Evolutionary conservation across 768 basidiomycete genomes (phyloP), one percentile per base, ranked within the genome.

Genomic region (Floccularia luteovirens): DNA sequence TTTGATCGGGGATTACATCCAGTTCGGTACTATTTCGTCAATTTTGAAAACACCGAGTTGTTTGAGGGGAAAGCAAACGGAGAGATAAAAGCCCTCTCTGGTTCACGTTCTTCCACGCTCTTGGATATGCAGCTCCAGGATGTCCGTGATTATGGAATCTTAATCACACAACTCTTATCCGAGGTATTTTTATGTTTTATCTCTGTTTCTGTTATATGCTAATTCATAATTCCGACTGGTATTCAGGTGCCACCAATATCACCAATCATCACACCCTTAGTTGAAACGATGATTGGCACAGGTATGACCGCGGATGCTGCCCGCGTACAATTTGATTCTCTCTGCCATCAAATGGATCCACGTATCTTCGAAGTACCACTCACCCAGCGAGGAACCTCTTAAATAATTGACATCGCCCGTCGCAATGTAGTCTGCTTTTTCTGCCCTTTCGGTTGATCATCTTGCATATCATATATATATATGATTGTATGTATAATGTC

Each of bases 281-380:
- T 69, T 8, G 63, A 61, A 25, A 65, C 68, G n/a, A 75, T 77
- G 73, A 59, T 50, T 0, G 48, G 59, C 2, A 69, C 70, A 21
- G 63, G 60, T 20, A 74, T 74, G 45, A 62, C 59, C n/a, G 72
- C 72, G 1, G 70, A 77, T 25, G 70, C 69, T 36, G 55, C 71
- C 1, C 61, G 68, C 8, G 68, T 67, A 37, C 55, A 74, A 33
- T 74, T 75, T 40, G 73, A 76, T 44, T 69, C 70, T 8, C 52
- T 72, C 4, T 69, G 66, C 44, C 63, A 63, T 40, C 58, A 69
- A 4, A 52, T 75, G 11, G 66, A 71, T 24, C 57, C 63, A 2
- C 50, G 60, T 5, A 54, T 65, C 3, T 70, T 73, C 45, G 69
- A 72, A 7, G 31, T 46, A 1, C 42, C 43, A n/a, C n/a, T n/a